A percentile compares a stretch with the other conserved stretches of the same genome.
These are phyloP conservation scores for Botryobasidium botryosum DNA, from an alignment of 768 basidiomycete species.

Conservation along the genomic window DNA sequence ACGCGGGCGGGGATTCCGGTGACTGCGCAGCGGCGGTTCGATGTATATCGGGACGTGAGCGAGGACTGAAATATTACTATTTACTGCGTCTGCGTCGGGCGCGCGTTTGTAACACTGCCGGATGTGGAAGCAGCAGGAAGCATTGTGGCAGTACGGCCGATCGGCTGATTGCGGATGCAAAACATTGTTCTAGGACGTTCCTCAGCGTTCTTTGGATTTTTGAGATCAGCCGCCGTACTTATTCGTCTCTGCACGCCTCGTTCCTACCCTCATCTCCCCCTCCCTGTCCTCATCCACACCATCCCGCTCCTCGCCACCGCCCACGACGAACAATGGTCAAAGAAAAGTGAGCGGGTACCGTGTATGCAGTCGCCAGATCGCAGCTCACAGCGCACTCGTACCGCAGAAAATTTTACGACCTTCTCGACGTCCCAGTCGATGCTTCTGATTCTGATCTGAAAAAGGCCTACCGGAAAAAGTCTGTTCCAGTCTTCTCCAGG, in stretches of 20 bases:
- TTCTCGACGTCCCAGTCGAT: slow-evolving; percentile 66
- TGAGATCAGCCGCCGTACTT: no score
- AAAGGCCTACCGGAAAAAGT: slow-evolving; percentile 95
- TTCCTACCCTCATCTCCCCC: no score
- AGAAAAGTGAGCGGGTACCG: slow-evolving; percentile 10
- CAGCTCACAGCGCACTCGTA: background rate
- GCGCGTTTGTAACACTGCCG: no score
- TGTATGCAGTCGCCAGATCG: background rate
- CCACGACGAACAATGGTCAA: slow-evolving; percentile 11
- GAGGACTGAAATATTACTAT: no score
- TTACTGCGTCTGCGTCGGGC: no score
- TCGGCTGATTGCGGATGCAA: no score
- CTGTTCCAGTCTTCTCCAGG: background rate
- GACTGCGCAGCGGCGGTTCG: slow-evolving; percentile 79
- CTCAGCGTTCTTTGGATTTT: no score
- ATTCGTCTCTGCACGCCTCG: no score
- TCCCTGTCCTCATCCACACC: background rate
- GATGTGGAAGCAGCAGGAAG: no score
- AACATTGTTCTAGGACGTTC: no score
- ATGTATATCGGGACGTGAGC: slow-evolving; percentile 67
- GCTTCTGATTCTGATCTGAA: slow-evolving; percentile 78
- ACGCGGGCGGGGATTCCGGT: slow-evolving; percentile 79
- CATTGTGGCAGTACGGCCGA: no score
- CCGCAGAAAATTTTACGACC: slow-evolving; percentile 74
- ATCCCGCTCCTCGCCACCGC: slow-evolving; percentile 1